Evolutionary conservation across 257 asterid species (phyloP), one percentile per base, ranked within the genome.

Genomic region (Rehmannia glutinosa): DNA sequence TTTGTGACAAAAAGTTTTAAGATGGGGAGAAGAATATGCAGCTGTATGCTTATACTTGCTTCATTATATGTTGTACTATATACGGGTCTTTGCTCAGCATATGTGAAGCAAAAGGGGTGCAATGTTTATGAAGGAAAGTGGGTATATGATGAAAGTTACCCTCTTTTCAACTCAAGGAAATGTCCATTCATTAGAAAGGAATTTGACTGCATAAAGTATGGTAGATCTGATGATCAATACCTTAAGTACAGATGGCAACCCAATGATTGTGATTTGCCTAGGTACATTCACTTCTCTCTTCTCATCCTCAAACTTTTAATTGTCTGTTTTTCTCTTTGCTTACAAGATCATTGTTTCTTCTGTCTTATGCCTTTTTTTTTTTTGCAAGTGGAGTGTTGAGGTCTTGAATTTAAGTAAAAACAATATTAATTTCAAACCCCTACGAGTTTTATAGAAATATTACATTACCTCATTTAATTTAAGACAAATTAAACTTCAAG

Each of bases 211-310:
- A n/a, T n/a, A n/a, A n/a, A n/a, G n/a, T n/a, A n/a, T n/a, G n/a
- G n/a, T n/a, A n/a, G n/a, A n/a, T n/a, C n/a, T n/a, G n/a, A n/a
- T n/a, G n/a, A n/a, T n/a, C n/a, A n/a, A n/a, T 82, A 76, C 59
- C 84, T 82, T 25, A 64, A 68, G 16, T 82, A 76, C 68, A 70
- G 75, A 43, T 82, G 84, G 87, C 72, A 79, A 39, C 84, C 84
- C 25, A 63, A 42, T 4, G 62, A 15, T 10, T 76, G 87, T 46
- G 35, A 54, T 49, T 61, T 79, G 36, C 75, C 84, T 3, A 73
- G 81, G 87, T 79, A 69, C 11, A 11, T 47, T 25, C 20, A 25
- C 17, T 1, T 20, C 3, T 49, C 6, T 49, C 24, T 47, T 1
- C 15, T 39, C 15, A 10, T 11, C 15, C 46, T 39, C 12, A 15